Evolutionary conservation across 306 rosid species (phyloP).

Genomic region (Prosopis cineraria): DNA sequence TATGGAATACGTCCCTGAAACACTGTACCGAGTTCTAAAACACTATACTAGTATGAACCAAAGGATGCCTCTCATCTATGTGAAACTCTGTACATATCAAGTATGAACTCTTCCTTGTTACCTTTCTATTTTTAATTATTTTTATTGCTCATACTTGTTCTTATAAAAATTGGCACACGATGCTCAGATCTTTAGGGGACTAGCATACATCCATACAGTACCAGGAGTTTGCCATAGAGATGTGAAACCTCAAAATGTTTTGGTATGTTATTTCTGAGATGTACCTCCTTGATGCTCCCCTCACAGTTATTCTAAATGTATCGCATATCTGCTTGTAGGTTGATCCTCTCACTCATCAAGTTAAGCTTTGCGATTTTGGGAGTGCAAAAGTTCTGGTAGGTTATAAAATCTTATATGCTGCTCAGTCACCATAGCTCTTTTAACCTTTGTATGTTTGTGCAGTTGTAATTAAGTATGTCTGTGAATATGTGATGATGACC

Average conservation of each 20-base stretch:
- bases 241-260: conserved; percentile 86
- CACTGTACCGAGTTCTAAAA: conserved; percentile 72
- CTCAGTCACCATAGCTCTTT: neutral
- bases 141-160: neutral
- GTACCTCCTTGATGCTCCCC: conserved; percentile 21
- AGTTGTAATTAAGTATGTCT: neutral
- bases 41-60: conserved; percentile 74
- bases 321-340: conserved; percentile 49
- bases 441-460: neutral
- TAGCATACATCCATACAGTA: conserved; percentile 79
- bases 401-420: neutral
- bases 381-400: conserved; percentile 90
- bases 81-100: conserved; percentile 83
- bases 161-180: conserved; percentile 19
- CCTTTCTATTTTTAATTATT: neutral
- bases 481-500: neutral
- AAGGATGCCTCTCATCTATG: conserved; percentile 86
- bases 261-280: conserved; percentile 50
- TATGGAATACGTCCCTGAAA: conserved; percentile 86
- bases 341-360: conserved; percentile 88
- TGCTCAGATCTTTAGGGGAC: conserved; percentile 78
- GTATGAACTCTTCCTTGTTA: conserved; percentile 47
- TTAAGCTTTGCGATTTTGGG: conserved; percentile 90
- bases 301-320: conserved; percentile 15
- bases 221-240: conserved; percentile 89